Evolutionary conservation across 176 grass and related monocot genomes (phyloP).

Genomic region (Triticum turgidum): DNA sequence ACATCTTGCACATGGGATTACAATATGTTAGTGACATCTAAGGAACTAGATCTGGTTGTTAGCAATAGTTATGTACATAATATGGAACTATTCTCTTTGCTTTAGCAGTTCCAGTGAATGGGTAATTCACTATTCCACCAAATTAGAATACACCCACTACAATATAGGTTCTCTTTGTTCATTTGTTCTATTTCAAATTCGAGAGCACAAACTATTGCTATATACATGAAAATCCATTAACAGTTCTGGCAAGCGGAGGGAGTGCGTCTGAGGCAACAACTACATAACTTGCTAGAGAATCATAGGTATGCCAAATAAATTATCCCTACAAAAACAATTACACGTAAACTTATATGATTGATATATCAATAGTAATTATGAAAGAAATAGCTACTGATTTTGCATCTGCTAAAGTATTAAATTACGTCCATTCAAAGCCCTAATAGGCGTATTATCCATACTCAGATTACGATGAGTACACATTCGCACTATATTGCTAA

Average conservation of each 20-base stretch:
- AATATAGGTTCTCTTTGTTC: too few species aligned
- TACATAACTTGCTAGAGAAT: conserved; percentile 65
- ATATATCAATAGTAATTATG: neutral
- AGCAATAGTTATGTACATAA: too few species aligned
- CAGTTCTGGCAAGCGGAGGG: conserved; percentile 69
- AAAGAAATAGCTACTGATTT: neutral
- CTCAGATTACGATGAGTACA: neutral
- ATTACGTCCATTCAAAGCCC: neutral
- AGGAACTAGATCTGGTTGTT: too few species aligned
- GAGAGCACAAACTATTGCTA: neutral
- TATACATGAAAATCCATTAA: neutral
- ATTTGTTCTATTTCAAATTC: neutral
- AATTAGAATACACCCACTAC: too few species aligned
- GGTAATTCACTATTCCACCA: neutral
- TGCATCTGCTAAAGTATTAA: neutral
- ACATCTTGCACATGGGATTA: too few species aligned
- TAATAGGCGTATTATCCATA: neutral
- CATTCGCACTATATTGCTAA: neutral
- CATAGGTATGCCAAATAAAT: conserved; percentile 36
- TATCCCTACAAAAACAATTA: neutral
- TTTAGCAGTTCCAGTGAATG: neutral
- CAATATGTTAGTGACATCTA: too few species aligned
- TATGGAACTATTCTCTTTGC: too few species aligned
- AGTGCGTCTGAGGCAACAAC: conserved; percentile 61
- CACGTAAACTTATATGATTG: neutral